Conservation (phyloP, 768 basidiomycete species). For the Gymnopilus dilepis region DNA sequence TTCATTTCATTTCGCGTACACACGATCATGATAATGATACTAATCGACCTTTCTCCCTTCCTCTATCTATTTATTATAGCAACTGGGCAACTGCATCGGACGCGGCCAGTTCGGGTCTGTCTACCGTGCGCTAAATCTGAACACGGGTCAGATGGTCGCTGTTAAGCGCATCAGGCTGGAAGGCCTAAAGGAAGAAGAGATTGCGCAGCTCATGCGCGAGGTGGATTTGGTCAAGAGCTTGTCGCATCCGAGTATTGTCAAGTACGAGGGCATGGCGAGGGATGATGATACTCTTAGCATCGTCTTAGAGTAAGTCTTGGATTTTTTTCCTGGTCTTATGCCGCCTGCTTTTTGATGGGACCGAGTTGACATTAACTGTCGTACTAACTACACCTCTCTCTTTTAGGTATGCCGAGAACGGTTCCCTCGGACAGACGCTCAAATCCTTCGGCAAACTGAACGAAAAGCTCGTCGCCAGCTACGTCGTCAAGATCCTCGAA, state of each 20-base stretch:
- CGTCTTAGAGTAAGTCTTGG: slow-evolving; percentile 81
- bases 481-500: slow-evolving; percentile 96
- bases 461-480: slow-evolving; percentile 88
- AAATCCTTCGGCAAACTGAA: slow-evolving; percentile 94
- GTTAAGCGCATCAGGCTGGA: slow-evolving; percentile 94
- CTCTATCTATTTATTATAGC: slow-evolving; percentile 52
- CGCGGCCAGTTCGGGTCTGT: slow-evolving; percentile 97
- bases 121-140: slow-evolving; percentile 91
- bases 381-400: slow-evolving; percentile 12
- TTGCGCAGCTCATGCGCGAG: slow-evolving; percentile 90
- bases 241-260: slow-evolving; percentile 94
- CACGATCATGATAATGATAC: slow-evolving; percentile 21
- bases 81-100: slow-evolving; percentile 97
- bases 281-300: slow-evolving; percentile 91
- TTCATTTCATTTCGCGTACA: slow-evolving; percentile 10
- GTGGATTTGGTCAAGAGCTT: slow-evolving; percentile 92
- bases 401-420: slow-evolving; percentile 91
- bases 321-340: slow-evolving; percentile 18
- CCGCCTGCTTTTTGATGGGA: slow-evolving; percentile 15
- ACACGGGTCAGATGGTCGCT: slow-evolving; percentile 98
- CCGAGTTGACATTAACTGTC: neutral
- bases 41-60: too few species aligned
- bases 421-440: slow-evolving; percentile 90
- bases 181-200: slow-evolving; percentile 89
- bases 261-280: slow-evolving; percentile 94